These are phyloP conservation scores for Aurinia saxatilis DNA, from an alignment of 345 rosid species.

Conservation along the genomic window DNA sequence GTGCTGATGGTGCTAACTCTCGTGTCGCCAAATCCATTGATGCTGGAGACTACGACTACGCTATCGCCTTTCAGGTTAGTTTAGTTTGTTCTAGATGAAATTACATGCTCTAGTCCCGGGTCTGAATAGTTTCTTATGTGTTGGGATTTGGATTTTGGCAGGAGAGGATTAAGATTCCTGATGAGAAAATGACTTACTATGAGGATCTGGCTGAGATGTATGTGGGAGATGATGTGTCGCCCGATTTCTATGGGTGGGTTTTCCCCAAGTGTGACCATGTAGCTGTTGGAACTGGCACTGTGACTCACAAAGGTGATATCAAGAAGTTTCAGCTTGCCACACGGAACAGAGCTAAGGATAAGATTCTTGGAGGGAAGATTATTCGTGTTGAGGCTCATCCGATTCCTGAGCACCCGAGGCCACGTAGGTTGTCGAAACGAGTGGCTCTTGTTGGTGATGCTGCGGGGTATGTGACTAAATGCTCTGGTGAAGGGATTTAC, in stretches of 20 bases:
- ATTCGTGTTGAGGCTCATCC: conserved; percentile 93
- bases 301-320: conserved; percentile 88
- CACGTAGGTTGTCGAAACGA: conserved; percentile 55
- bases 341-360: conserved; percentile 80
- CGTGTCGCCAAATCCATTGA: conserved; percentile 82
- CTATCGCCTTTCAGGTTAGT: conserved; percentile 88
- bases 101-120: background rate
- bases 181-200: conserved; percentile 83
- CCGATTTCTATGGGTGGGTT: conserved; percentile 94
- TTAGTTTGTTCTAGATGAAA: background rate
- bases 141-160: conserved; percentile 21
- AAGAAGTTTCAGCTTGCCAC: conserved; percentile 88
- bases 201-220: conserved; percentile 91
- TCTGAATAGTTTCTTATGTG: background rate
- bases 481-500: conserved; percentile 89
- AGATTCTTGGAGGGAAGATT: conserved; percentile 83
- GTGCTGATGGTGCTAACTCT: conserved; percentile 97
- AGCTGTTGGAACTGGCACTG: conserved; percentile 92
- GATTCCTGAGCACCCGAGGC: conserved; percentile 83
- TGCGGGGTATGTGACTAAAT: conserved; percentile 87
- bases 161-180: conserved; percentile 83
- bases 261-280: conserved; percentile 98
- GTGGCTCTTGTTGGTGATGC: conserved; percentile 87
- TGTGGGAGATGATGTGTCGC: conserved; percentile 92
- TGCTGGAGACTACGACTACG: conserved; percentile 92